Conservation (phyloP, 441 rosid genomes). For the Cnidoscolus chayamansa region DNA sequence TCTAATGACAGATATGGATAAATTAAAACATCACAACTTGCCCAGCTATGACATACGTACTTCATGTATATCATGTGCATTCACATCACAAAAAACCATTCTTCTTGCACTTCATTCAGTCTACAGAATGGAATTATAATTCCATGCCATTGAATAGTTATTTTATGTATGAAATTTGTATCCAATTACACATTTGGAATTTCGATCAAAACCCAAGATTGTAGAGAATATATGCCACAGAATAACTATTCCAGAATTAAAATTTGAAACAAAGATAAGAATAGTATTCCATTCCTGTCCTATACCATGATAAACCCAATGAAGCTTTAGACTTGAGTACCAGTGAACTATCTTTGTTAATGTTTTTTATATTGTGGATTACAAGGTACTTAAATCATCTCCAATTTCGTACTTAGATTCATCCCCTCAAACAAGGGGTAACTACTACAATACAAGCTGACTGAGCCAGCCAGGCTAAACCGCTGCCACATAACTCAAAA, state of each 20-base stretch:
- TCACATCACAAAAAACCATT: not conserved
- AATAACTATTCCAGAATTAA: too few relatives aligned
- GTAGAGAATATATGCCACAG: not conserved
- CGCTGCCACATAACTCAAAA: not conserved
- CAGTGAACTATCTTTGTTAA: not conserved
- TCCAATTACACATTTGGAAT: too few relatives aligned
- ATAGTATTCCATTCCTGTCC: not conserved
- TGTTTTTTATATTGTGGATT: not conserved
- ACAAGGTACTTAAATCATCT: too few relatives aligned
- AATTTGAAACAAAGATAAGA: too few relatives aligned
- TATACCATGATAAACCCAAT: not conserved
- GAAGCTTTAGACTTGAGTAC: not conserved
- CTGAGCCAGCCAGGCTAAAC: not conserved
- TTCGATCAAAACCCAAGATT: not conserved
- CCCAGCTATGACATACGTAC: not conserved
- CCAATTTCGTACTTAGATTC: not conserved
- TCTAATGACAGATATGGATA: not conserved
- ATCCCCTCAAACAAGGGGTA: not conserved
- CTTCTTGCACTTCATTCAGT: too few relatives aligned
- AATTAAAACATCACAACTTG: constrained; percentile 3
- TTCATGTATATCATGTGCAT: not conserved
- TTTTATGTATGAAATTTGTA: too few relatives aligned
- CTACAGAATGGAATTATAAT: too few relatives aligned
- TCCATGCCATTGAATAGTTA: too few relatives aligned
- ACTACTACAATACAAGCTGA: not conserved